Conservation (phyloP, 306 rosid species). For the Calophaca sinica region DNA sequence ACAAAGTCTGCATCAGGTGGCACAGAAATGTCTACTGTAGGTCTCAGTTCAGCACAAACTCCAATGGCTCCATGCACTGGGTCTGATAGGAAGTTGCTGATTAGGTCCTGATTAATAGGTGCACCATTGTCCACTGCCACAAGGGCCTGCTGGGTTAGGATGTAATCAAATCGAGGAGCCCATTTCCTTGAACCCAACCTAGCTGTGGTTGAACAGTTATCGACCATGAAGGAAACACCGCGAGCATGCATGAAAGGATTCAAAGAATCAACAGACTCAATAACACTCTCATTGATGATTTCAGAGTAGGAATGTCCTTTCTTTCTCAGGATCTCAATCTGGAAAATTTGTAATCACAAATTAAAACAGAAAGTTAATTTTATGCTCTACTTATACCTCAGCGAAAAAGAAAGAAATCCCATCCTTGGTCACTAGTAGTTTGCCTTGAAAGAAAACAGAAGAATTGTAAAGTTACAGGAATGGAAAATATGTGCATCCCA, state of each 20-base stretch:
- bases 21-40: constrained; percentile 89
- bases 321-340: constrained; percentile 94
- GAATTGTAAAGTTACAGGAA: no score
- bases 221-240: constrained; percentile 98
- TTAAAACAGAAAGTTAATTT: constrained; percentile 2
- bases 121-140: constrained; percentile 79
- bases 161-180: constrained; percentile 95
- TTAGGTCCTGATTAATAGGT: constrained; percentile 75
- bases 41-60: constrained; percentile 89
- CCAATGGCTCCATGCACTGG: constrained; percentile 93
- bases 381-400: background rate
- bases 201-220: constrained; percentile 97
- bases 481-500: background rate
- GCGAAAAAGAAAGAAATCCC: background rate
- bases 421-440: background rate
- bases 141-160: constrained; percentile 88
- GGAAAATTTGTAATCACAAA: constrained; percentile 37
- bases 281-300: constrained; percentile 94
- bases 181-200: constrained; percentile 97
- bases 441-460: constrained; percentile 1
- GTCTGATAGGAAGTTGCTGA: constrained; percentile 93
- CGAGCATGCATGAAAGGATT: constrained; percentile 99
- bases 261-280: constrained; percentile 90
- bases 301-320: constrained; percentile 97
- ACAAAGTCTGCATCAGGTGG: constrained; percentile 91